Evolutionary conservation across 2,329 filamentous ascomycete species (phyloP), one percentile per base, ranked within the genome.

Genomic region (Zelopaecilomyces penicillatus): DNA sequence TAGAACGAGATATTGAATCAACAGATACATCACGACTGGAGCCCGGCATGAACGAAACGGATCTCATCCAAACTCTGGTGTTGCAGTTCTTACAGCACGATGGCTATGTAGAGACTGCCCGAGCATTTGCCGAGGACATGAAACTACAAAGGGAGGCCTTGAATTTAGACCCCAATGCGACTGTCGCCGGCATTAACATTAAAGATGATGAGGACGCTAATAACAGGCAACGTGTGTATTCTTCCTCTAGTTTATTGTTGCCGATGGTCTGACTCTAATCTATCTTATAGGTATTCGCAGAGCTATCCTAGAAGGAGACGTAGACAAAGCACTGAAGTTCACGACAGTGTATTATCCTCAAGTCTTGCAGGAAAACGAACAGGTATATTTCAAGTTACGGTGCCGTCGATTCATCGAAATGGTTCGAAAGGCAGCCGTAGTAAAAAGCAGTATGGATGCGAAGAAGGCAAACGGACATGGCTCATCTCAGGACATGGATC

Each of bases 351-450:
- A 82, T 57, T 98, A 96, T 56, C 85, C 87, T 5, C 74, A 76
- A 27, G 88, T 97, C 1, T 74, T 98, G 12, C 74, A 79, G 39
- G 78, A 87, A 26, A 88, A 95, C 57, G 80, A 87, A 44, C 80
- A 88, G 43, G 88, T 96, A 11, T 82, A 90, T 60, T 97, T 98
- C 66, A 85, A 83, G 46, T 71, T 98, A 40, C 80, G 84, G 53
- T 96, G 90, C 60, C 82, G 89, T 48, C 94, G 93, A 60, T 96
- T 97, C 62, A 83, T 97, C 49, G 93, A 98, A 64, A 91, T 98
- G 83, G 88, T 95, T 56, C 78, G 85, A 35, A 78, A 76, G 46
- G 82, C 82, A 32, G 81, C 83, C 3, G 19, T 19, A 19, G 19
- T 19, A 19, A 84, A 90, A 53, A 64, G 85, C 12, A 74, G 73